Percentiles rank a stretch among this genome's conserved stretches.
phyloP scores from a whole-genome alignment of 352 stramenopile species.

The Pythium vanterpoolii region DNA sequence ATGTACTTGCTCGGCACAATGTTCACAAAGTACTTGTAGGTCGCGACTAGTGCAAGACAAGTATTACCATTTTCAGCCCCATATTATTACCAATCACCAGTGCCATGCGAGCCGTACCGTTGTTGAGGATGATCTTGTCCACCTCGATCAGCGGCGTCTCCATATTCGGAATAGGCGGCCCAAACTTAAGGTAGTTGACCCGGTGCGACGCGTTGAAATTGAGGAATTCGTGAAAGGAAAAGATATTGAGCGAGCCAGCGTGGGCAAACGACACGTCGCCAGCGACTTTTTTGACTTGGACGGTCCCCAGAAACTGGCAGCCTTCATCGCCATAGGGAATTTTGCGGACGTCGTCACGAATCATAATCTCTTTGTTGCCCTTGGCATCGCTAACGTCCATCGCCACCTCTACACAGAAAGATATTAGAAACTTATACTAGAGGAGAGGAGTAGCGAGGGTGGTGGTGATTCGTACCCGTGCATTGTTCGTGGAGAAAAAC shows the following conservation, averaged over 20 bases:
- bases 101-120: slow-evolving; percentile 35
- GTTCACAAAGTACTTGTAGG: slow-evolving; percentile 89
- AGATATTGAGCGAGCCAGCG: slow-evolving; percentile 80
- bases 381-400: slow-evolving; percentile 86
- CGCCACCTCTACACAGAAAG: slow-evolving; percentile 47
- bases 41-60: slow-evolving; percentile 47
- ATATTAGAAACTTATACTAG: neutral
- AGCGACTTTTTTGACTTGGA: slow-evolving; percentile 79
- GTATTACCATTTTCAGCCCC: neutral
- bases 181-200: slow-evolving; percentile 76
- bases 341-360: slow-evolving; percentile 61
- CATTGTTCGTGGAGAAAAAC: slow-evolving; percentile 79
- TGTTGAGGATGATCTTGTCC: slow-evolving; percentile 76
- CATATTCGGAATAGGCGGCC: slow-evolving; percentile 79
- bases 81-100: neutral
- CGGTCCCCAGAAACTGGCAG: slow-evolving; percentile 66
- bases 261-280: slow-evolving; percentile 86
- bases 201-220: slow-evolving; percentile 88
- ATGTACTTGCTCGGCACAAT: slow-evolving; percentile 84
- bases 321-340: slow-evolving; percentile 60
- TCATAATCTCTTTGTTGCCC: slow-evolving; percentile 80
- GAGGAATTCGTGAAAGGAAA: slow-evolving; percentile 85
- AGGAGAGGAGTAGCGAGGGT: neutral
- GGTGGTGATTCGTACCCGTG: slow-evolving; percentile 34
- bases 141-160: slow-evolving; percentile 84